Evolutionary conservation across 2,329 filamentous ascomycete species (phyloP).

Genomic region (Diaporthe eres): DNA sequence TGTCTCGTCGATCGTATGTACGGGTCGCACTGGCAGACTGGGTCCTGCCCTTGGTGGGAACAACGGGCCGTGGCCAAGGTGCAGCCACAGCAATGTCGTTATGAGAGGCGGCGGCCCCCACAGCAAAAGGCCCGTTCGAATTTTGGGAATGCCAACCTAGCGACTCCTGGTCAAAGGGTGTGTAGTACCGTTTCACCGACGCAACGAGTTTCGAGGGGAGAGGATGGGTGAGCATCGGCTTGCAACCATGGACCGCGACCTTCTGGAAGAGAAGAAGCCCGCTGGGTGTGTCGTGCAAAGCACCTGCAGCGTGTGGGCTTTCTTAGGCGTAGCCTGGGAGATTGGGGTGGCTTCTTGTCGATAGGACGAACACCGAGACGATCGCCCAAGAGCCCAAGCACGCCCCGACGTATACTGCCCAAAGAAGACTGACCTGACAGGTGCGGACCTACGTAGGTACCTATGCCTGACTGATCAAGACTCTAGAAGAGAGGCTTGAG

Average conservation of each 20-base stretch:
- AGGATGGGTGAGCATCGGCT: not conserved
- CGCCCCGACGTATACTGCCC: not conserved
- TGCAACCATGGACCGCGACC: not conserved
- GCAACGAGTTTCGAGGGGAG: not conserved
- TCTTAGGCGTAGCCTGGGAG: constrained; percentile 1
- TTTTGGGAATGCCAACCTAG: not conserved
- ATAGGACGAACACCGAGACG: constrained; percentile 13
- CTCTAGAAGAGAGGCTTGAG: too few relatives aligned
- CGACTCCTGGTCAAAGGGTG: not conserved
- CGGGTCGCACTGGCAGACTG: not conserved
- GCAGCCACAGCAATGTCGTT: not conserved
- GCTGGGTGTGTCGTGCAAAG: constrained; percentile 9
- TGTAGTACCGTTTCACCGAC: constrained; percentile 24
- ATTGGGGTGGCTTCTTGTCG: constrained; percentile 6
- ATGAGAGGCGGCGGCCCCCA: constrained; percentile 7
- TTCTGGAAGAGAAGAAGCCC: constrained; percentile 14
- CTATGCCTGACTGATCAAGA: constrained; percentile 6
- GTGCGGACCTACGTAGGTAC: not conserved
- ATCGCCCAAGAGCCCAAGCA: constrained; percentile 4
- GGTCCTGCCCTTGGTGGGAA: constrained; percentile 1
- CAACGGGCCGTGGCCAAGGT: not conserved
- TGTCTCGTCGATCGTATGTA: not conserved
- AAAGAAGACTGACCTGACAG: constrained; percentile 10
- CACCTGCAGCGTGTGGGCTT: constrained; percentile 5
- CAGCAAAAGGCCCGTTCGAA: not conserved